phyloP scores from a whole-genome alignment of 2,329 filamentous ascomycete species.

The Rhynchosporium agropyri region DNA sequence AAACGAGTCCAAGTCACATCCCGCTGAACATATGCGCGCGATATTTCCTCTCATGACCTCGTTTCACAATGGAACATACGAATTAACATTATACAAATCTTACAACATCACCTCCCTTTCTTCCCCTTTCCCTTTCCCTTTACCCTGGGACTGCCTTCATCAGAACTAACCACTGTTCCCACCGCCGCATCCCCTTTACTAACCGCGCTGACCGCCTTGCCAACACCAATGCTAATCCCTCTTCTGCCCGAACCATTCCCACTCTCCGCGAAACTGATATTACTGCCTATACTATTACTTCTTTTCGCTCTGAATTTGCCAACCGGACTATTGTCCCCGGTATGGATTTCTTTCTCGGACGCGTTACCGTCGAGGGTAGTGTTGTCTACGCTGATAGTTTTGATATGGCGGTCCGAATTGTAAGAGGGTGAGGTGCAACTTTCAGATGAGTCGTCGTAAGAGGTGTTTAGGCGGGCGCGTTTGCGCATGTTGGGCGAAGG shows the following conservation, averaged over 20 bases:
- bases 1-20: too few relatives aligned
- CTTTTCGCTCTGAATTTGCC: constrained; percentile 23
- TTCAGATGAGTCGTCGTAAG: constrained; percentile 34
- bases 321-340: constrained; percentile 23
- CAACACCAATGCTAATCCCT: constrained; percentile 37
- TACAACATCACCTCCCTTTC: constrained; percentile 4
- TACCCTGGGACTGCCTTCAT: constrained; percentile 1
- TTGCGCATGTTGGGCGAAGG: constrained; percentile 28
- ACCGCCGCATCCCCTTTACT: constrained; percentile 27
- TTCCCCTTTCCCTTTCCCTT: neutral
- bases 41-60: too few relatives aligned
- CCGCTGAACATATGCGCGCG: too few relatives aligned
- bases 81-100: too few relatives aligned
- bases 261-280: constrained; percentile 34
- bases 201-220: constrained; percentile 34
- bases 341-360: constrained; percentile 20
- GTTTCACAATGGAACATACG: too few relatives aligned
- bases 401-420: constrained; percentile 15
- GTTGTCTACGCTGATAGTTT: constrained; percentile 17
- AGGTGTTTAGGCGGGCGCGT: constrained; percentile 23
- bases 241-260: constrained; percentile 19
- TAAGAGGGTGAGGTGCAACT: constrained; percentile 26
- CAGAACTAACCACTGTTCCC: constrained; percentile 28
- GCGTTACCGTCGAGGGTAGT: constrained; percentile 26
- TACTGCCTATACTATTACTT: constrained; percentile 37